A percentile compares a stretch with the other conserved stretches of the same genome.
Evolutionary conservation across 805 yeast genomes (phyloP).

Genomic region (Lachancea meyersii): DNA sequence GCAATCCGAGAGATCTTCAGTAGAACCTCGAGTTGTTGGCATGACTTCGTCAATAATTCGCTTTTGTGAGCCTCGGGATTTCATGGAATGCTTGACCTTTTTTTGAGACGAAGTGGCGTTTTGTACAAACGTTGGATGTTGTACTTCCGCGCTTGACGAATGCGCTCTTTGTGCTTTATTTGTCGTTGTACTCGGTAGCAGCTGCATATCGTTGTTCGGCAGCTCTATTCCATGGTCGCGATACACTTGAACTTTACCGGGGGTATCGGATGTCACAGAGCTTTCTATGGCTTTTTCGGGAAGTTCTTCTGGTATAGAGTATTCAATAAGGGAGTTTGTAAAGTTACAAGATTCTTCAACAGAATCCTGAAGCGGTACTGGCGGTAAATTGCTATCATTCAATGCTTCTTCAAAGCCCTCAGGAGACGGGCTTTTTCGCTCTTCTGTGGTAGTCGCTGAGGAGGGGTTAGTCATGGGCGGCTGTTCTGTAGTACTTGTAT

Average conservation of each 20-base stretch:
- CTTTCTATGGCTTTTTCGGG: conserved; percentile 2
- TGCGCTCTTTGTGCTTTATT: conserved; percentile 15
- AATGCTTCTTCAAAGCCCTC: background rate
- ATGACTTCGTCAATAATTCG: conserved; percentile 36
- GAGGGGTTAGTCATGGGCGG: background rate
- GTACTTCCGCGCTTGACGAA: conserved; percentile 12
- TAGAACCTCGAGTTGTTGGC: conserved; percentile 29
- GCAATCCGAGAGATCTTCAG: conserved; percentile 8
- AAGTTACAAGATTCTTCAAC: conserved; percentile 19
- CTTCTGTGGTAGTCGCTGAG: background rate
- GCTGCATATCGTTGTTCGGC: background rate
- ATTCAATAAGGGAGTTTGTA: conserved; percentile 29
- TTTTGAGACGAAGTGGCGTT: conserved; percentile 18
- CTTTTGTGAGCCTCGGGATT: conserved; percentile 27
- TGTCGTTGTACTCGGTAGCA: background rate
- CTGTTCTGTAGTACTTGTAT: background rate
- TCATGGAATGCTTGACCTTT: conserved; percentile 29
- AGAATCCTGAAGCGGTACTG: conserved; percentile 3
- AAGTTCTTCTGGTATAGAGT: conserved; percentile 31
- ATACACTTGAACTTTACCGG: conserved; percentile 7
- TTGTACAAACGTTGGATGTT: conserved; percentile 18
- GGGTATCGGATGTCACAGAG: conserved; percentile 1
- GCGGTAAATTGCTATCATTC: conserved; percentile 1
- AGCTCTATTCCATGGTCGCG: conserved; percentile 1
- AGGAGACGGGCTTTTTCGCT: conserved; percentile 5